These are phyloP conservation scores for Coccomyxa subellipsoidea DNA, from an alignment of 163 green algal genomes.

Conservation along the genomic window DNA sequence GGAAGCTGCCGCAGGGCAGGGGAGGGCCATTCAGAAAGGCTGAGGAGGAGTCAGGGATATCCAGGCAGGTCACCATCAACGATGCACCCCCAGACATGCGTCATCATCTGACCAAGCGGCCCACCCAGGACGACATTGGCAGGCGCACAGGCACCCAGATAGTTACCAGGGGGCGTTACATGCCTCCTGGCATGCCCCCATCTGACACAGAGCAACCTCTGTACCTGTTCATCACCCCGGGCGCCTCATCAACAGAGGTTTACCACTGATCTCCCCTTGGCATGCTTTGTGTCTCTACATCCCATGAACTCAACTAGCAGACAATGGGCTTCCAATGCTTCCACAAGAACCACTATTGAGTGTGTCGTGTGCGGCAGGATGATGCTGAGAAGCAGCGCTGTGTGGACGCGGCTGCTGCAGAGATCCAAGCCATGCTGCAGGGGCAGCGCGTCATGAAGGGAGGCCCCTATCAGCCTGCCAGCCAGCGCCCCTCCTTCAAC, in stretches of 20 bases:
- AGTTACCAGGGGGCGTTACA: constrained; percentile 37
- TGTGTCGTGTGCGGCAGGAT: constrained; percentile 17
- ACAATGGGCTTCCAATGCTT: too few relatives aligned
- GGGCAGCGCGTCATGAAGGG: constrained; percentile 6
- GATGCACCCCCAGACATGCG: constrained; percentile 23
- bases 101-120: constrained; percentile 36
- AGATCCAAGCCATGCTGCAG: constrained; percentile 34
- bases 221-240: constrained; percentile 35
- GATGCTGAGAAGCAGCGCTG: constrained; percentile 23
- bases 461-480: not conserved
- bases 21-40: not conserved
- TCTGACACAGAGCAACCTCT: constrained; percentile 35
- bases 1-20: constrained; percentile 15
- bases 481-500: not conserved
- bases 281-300: not conserved
- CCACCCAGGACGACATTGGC: constrained; percentile 38
- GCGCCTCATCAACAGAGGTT: constrained; percentile 24
- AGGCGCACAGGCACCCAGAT: constrained; percentile 36
- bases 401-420: constrained; percentile 27
- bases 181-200: constrained; percentile 20
- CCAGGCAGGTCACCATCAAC: constrained; percentile 41
- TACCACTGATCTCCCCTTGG: not conserved
- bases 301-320: too few relatives aligned
- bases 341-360: too few relatives aligned
- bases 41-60: constrained; percentile 16